Evolutionary conservation across 164 flowering plant genomes (phyloP).

Genomic region (Liquidambar formosana): DNA sequence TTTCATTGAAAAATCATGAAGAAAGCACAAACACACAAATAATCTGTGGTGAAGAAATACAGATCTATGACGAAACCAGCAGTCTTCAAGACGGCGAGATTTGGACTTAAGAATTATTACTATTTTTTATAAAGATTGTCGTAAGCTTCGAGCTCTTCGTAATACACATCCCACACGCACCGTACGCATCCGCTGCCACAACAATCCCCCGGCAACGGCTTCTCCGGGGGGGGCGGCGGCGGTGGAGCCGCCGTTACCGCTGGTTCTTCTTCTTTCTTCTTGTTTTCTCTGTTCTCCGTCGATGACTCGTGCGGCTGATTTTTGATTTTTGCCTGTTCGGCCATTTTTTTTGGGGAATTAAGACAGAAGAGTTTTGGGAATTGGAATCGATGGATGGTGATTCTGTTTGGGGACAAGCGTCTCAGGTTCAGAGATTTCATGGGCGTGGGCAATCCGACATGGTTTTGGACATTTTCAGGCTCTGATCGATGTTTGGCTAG

Average conservation of each 20-base stretch:
- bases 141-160: constrained; percentile 89
- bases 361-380: not conserved
- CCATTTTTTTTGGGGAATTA: not conserved
- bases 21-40: too few species aligned
- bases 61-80: too few species aligned
- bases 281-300: not conserved
- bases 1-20: too few species aligned
- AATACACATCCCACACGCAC: constrained; percentile 94
- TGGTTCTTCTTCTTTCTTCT: constrained; percentile 4
- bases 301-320: not conserved
- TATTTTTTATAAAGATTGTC: constrained; percentile 35
- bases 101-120: not conserved
- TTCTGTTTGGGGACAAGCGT: not conserved
- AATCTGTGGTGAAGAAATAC: too few species aligned
- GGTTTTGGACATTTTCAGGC: not conserved
- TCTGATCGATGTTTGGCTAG: not conserved
- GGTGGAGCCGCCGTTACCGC: not conserved
- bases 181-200: constrained; percentile 96
- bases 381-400: not conserved
- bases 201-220: constrained; percentile 89
- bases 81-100: not conserved
- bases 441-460: not conserved
- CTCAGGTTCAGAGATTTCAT: not conserved
- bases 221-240: constrained; percentile 76
- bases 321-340: not conserved